A percentile compares a stretch with the other conserved stretches of the same genome.
These are phyloP conservation scores for Vitis cinerea DNA, from an alignment of 164 flowering plant species.

Conservation along the genomic window DNA sequence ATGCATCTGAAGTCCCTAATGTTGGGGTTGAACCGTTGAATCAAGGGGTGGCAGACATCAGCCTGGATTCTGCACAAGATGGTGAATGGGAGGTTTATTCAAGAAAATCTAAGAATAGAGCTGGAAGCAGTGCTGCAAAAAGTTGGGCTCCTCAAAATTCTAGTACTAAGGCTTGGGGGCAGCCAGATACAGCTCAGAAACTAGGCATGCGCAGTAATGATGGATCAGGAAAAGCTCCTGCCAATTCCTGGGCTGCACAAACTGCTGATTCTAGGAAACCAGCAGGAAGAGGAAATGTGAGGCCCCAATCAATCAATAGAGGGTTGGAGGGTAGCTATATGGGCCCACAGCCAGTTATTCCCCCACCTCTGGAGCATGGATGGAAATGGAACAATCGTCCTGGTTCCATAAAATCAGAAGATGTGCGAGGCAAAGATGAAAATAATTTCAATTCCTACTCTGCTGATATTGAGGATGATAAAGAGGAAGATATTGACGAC, in stretches of 20 bases:
- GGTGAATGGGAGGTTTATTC: conserved; percentile 61
- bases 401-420: conserved; percentile 25
- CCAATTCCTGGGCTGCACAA: conserved; percentile 29
- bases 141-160: conserved; percentile 37
- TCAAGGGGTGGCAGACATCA: conserved; percentile 27
- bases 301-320: conserved; percentile 30
- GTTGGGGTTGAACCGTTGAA: conserved; percentile 30
- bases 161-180: conserved; percentile 44
- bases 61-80: conserved; percentile 39
- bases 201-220: conserved; percentile 23
- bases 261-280: conserved; percentile 30
- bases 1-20: conserved; percentile 8
- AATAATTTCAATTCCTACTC: not conserved
- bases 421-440: conserved; percentile 7
- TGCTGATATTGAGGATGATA: conserved; percentile 17
- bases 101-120: conserved; percentile 56
- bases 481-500: conserved; percentile 31
- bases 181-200: conserved; percentile 34
- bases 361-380: conserved; percentile 67
- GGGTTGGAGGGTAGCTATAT: conserved; percentile 19
- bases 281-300: conserved; percentile 45
- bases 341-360: conserved; percentile 33
- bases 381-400: conserved; percentile 59
- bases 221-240: conserved; percentile 35
- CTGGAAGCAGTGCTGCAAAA: conserved; percentile 40